These are phyloP conservation scores for Colletotrichum camelliae DNA, from an alignment of 2,329 filamentous ascomycete species.

Conservation along the genomic window DNA sequence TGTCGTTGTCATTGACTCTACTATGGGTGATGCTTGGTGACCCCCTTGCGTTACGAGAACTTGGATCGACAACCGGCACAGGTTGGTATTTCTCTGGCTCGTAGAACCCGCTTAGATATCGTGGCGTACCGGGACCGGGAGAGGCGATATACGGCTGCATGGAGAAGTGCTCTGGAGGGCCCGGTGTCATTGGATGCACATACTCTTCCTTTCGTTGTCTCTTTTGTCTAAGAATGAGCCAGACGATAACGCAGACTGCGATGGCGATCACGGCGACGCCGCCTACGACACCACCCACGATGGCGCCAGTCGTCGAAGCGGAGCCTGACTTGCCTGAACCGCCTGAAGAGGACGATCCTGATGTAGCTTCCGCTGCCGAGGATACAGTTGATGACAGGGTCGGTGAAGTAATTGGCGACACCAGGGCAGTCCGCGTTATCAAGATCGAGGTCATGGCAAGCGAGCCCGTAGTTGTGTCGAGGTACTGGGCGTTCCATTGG, in stretches of 20 bases:
- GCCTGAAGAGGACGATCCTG: neutral
- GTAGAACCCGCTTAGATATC: neutral
- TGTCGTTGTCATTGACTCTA: neutral
- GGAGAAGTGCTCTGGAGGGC: neutral
- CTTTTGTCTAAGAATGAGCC: neutral
- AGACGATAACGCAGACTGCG: neutral
- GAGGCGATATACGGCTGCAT: neutral
- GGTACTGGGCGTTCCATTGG: neutral
- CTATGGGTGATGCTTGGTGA: neutral
- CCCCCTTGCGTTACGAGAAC: neutral
- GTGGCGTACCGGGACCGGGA: neutral
- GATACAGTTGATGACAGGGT: neutral
- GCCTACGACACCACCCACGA: neutral
- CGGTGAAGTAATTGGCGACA: neutral
- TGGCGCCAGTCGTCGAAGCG: neutral
- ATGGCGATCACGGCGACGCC: neutral
- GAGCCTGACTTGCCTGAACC: neutral
- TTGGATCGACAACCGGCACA: neutral
- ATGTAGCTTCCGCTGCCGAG: neutral
- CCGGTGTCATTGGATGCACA: neutral
- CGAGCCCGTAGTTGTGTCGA: neutral
- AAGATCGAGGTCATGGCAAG: neutral
- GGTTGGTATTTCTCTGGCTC: neutral
- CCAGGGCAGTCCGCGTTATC: neutral
- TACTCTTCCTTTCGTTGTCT: neutral